phyloP scores from a whole-genome alignment of 2,329 filamentous ascomycete species.

The Golovinomyces cichoracearum region DNA sequence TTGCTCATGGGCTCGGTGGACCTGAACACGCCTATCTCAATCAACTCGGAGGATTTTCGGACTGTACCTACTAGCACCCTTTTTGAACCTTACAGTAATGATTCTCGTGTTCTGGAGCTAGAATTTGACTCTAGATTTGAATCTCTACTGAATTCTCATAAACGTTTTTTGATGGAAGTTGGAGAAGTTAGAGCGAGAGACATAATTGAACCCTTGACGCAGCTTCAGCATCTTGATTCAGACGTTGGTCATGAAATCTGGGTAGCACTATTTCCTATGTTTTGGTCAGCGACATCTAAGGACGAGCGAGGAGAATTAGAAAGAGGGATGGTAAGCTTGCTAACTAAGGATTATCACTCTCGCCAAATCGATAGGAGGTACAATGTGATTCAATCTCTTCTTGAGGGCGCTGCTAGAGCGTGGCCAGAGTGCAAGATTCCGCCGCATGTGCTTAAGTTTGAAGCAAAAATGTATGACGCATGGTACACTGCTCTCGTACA shows the following conservation, averaged over 20 bases:
- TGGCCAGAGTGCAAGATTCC: slow-evolving; percentile 78
- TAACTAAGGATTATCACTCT: slow-evolving; percentile 89
- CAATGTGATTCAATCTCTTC: slow-evolving; percentile 78
- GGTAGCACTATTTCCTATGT: slow-evolving; percentile 74
- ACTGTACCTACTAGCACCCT: slow-evolving; percentile 48
- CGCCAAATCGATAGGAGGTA: slow-evolving; percentile 84
- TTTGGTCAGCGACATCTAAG: slow-evolving; percentile 65
- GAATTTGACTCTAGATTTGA: slow-evolving; percentile 71
- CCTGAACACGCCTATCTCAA: slow-evolving; percentile 48
- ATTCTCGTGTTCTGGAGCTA: slow-evolving; percentile 33
- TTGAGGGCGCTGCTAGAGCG: slow-evolving; percentile 65
- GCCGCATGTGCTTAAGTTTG: slow-evolving; percentile 84
- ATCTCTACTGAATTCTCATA: slow-evolving; percentile 47
- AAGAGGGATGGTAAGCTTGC: slow-evolving; percentile 63
- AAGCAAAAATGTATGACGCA: slow-evolving; percentile 77
- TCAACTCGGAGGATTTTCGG: slow-evolving; percentile 66
- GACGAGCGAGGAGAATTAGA: slow-evolving; percentile 81
- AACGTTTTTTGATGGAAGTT: slow-evolving; percentile 59
- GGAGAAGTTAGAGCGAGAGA: slow-evolving; percentile 71
- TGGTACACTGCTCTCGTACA: slow-evolving; percentile 92
- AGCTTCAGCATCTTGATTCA: slow-evolving; percentile 73
- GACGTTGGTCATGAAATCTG: slow-evolving; percentile 70
- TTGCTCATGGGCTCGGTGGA: slow-evolving; percentile 78
- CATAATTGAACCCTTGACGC: slow-evolving; percentile 64
- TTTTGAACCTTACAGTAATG: slow-evolving; percentile 47